Base-by-base conservation (phyloP, 2,329 filamentous ascomycete genomes). In the Hymenoscyphus infarciens region DNA sequence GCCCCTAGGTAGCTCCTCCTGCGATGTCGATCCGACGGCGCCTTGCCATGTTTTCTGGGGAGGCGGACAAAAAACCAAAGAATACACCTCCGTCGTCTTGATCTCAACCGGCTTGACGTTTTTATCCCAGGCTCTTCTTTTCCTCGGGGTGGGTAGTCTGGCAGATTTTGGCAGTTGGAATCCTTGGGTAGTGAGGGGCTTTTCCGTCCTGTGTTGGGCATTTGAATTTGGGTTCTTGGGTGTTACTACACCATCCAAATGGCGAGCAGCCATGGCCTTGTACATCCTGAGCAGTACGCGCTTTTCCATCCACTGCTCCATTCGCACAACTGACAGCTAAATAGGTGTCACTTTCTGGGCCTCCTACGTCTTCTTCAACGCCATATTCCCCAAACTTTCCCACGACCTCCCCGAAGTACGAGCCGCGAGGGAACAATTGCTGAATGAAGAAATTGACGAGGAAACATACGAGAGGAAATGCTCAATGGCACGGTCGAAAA, bases 341-440 rank as follows among this genome's bases (percentile, higher is more conserved):
- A 38, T 27, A 74, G 71, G 70, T 38, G 66, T 73, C 38, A 70
- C 70, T 13, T 74, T 68, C 63, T 72, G 70, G 71, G 67, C 71
- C 3, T 73, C 71, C 2, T 73, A 73, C 42, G 72, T 73, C 35
- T 74, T 74, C 52, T 74, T 72, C 66, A 73, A 73, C 54, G 72
- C 71, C 4, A 70, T 73, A 16, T 74, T 74, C 56, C 72, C 72
- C 2, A 73, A 73, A 58, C 61, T 74, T 13, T 63, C 71, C 15
- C 69, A 71, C 62, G 69, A 73, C 56, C 68, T 73, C 8, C 72
- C 72, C 3, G 71, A 74, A 63, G 64, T 62, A 38, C 68, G 69
- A 42, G 29, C 31, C 13, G 72, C 71, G 5, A 62, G 61, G 54
- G 68, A 70, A 19, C 61, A 70, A 19, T 63, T 66, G 16, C 35